Conservation (phyloP, 2,329 filamentous ascomycete species). For the Endothia cerciana region DNA sequence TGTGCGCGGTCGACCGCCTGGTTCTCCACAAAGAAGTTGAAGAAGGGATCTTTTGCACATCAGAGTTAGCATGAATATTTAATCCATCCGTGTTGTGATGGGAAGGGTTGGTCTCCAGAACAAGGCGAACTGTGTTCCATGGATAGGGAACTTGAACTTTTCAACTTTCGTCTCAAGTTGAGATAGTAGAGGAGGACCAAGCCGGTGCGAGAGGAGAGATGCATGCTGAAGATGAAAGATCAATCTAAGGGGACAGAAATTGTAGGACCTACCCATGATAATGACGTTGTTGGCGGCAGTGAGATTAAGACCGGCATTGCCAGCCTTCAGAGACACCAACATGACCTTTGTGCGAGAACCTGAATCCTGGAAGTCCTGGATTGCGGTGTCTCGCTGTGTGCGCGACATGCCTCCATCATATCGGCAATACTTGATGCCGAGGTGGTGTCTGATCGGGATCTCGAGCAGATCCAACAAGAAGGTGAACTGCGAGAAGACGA, state of each 20-base stretch:
- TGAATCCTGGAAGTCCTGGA: slow-evolving; percentile 64
- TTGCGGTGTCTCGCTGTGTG: slow-evolving; percentile 66
- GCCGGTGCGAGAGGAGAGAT: no score
- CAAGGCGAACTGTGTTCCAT: background rate
- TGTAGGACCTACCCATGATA: slow-evolving; percentile 58
- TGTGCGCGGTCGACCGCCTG: slow-evolving; percentile 91
- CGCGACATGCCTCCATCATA: slow-evolving; percentile 79
- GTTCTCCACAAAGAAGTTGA: slow-evolving; percentile 92
- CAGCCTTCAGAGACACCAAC: slow-evolving; percentile 78
- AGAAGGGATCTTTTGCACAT: slow-evolving; percentile 73
- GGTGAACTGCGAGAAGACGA: slow-evolving; percentile 84
- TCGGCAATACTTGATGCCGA: slow-evolving; percentile 62
- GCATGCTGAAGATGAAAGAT: background rate
- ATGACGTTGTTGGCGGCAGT: slow-evolving; percentile 83
- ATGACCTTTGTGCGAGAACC: slow-evolving; percentile 66
- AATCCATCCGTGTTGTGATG: background rate
- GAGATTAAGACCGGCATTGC: slow-evolving; percentile 85
- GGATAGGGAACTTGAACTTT: background rate
- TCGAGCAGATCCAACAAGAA: slow-evolving; percentile 78
- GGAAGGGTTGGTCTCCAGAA: background rate
- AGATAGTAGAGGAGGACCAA: no score
- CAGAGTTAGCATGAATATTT: background rate
- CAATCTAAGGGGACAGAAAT: background rate
- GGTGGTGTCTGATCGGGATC: slow-evolving; percentile 63
- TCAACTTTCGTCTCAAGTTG: no score